Evolutionary conservation across 345 rosid species (phyloP), one percentile per base, ranked within the genome.

Genomic region (Rubroshorea leprosula): DNA sequence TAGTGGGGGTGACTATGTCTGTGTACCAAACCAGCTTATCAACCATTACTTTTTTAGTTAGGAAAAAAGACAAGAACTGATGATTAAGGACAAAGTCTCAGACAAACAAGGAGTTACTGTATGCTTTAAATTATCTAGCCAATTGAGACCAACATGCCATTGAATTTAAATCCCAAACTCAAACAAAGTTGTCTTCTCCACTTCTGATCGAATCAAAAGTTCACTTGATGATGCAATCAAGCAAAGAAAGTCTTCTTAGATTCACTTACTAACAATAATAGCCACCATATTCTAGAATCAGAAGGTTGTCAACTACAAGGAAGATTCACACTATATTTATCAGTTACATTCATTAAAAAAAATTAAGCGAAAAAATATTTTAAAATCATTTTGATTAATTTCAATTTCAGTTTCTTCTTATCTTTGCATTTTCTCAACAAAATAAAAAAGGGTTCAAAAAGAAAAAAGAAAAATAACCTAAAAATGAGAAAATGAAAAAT

Each of bases 161-260:
- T 26, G 13, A 26, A 54, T 21, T 24, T 21, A 17, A 60, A 60
- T 44, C 47, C 52, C 59, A 44, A 17, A 44, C 18, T 2, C 44
- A 59, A 48, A 59, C 10, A 25, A 29, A 26, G 48, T 10, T 6
- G 27, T 45, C 24, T 15, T 2, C 2, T 18, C 18, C 21, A 17
- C 20, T 52, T 24, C 29, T 26, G 19, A 26, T 26, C 14, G 6
- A 16, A 52, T 35, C 41, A 35, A 35, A 35, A 49, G 55, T 26
- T 52, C 17, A 1, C 14, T 1, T 16, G 17, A 44, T 29, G 27
- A 27, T 59, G 29, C 43, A 20, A 35, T n/a, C 26, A 51, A 54
- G 31, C 35, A 58, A 63, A 49, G 26, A 13, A 25, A 59, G 41
- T 19, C 38, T 48, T 41, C 46, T 49, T 27, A 35, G 29, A 47